phyloP scores from a whole-genome alignment of 2,329 filamentous ascomycete species.

The Bipolaris sorokiniana region DNA sequence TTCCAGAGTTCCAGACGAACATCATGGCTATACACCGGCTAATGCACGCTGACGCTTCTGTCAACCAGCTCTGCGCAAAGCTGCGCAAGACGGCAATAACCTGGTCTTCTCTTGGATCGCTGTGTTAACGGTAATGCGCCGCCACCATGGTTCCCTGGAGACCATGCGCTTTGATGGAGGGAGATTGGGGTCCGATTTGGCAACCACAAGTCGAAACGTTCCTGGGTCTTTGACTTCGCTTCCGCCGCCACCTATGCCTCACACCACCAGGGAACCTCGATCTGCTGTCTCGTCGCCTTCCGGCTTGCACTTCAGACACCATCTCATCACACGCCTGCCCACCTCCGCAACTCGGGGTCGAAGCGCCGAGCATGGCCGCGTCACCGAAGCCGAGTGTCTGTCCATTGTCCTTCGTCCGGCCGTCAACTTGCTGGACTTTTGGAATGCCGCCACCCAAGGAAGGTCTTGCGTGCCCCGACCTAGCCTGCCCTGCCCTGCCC shows the following conservation, averaged over 20 bases:
- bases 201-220: constrained; percentile 7
- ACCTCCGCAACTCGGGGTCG: neutral
- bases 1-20: constrained; percentile 34
- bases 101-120: constrained; percentile 8
- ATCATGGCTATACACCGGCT: constrained; percentile 21
- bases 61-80: constrained; percentile 4
- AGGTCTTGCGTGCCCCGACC: constrained; percentile 7
- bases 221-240: neutral
- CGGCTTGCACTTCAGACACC: neutral
- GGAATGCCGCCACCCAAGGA: neutral
- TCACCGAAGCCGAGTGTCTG: constrained; percentile 1
- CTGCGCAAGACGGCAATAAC: neutral
- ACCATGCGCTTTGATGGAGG: constrained; percentile 1
- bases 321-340: neutral
- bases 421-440: constrained; percentile 2
- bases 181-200: constrained; percentile 2
- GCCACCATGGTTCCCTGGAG: constrained; percentile 1
- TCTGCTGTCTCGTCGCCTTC: neutral
- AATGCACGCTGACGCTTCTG: constrained; percentile 20
- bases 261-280: constrained; percentile 7
- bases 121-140: neutral
- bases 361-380: constrained; percentile 2
- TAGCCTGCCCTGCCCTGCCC: too few species aligned
- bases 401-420: neutral
- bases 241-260: constrained; percentile 4